Percentiles rank a stretch among this genome's conserved stretches.
Conservation (phyloP, 345 rosid genomes). For the Fremontodendron californicum region DNA sequence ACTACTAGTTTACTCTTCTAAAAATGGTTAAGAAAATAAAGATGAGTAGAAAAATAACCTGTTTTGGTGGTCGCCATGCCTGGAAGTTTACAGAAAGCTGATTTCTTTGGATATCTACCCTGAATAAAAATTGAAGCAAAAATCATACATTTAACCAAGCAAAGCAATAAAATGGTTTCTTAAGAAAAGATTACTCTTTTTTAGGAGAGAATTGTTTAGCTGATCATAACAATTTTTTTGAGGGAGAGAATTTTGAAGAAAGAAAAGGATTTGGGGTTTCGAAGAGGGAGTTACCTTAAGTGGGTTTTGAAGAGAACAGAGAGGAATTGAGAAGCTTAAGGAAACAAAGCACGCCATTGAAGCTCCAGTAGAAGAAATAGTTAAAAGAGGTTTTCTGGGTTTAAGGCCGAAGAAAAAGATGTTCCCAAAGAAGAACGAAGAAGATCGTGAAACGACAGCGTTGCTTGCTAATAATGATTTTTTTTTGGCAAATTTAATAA, state of each 20-base stretch:
- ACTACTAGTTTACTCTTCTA: not conserved
- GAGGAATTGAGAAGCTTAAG: constrained; percentile 2
- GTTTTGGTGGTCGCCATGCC: constrained; percentile 1
- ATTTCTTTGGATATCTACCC: constrained; percentile 5
- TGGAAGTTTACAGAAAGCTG: constrained; percentile 1
- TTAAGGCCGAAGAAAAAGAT: not conserved
- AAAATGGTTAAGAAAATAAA: not conserved
- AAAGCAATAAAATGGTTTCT: not conserved
- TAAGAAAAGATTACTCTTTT: not conserved
- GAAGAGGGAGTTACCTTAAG: not conserved
- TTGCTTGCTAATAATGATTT: not conserved
- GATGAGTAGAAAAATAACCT: not conserved
- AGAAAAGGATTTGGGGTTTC: not conserved
- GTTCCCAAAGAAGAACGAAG: not conserved
- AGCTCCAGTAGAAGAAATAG: not conserved
- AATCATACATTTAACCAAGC: not conserved
- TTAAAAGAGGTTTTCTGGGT: not conserved
- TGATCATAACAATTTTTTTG: not conserved
- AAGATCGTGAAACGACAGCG: not conserved
- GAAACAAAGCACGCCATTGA: constrained; percentile 8
- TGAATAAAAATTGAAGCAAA: not conserved
- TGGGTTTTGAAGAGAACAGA: not conserved
- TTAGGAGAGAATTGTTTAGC: not conserved
- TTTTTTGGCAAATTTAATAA: too few relatives aligned
- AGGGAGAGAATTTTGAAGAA: not conserved